Conservation (phyloP, 192 early-diverging fungal genomes). For the Rhizophagus prolifer region DNA sequence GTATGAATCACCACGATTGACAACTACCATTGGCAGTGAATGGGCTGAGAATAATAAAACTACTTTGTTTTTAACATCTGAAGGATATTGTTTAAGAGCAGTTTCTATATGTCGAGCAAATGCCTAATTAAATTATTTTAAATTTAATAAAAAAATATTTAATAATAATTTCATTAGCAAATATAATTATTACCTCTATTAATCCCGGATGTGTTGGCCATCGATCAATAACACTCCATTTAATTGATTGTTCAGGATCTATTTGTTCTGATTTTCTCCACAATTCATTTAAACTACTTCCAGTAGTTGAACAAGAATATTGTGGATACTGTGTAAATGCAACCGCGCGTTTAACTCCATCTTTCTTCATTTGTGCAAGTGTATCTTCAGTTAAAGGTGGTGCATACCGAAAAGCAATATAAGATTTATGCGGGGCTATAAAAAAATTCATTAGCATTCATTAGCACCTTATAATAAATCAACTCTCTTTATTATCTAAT, state of each 20-base stretch:
- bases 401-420: constrained; percentile 93
- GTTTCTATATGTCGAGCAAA: constrained; percentile 79
- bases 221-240: constrained; percentile 96
- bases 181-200: constrained; percentile 51
- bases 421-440: constrained; percentile 83
- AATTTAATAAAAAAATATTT: neutral
- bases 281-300: constrained; percentile 89
- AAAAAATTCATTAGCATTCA: neutral
- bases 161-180: neutral
- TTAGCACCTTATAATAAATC: neutral
- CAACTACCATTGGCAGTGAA: constrained; percentile 90
- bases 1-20: constrained; percentile 90
- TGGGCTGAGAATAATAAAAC: constrained; percentile 94
- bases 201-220: constrained; percentile 89
- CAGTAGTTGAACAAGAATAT: constrained; percentile 95
- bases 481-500: neutral
- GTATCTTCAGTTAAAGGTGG: constrained; percentile 74
- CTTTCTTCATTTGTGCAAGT: constrained; percentile 73
- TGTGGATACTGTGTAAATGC: constrained; percentile 96
- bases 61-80: constrained; percentile 64
- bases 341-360: constrained; percentile 81
- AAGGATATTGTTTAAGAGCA: constrained; percentile 64
- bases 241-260: constrained; percentile 65
- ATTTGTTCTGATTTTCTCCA: constrained; percentile 57
- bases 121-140: constrained; percentile 35